Percentiles rank a stretch among this genome's conserved stretches.
Evolutionary conservation across 2,329 filamentous ascomycete genomes (phyloP).

Genomic region (Periconia digitata): DNA sequence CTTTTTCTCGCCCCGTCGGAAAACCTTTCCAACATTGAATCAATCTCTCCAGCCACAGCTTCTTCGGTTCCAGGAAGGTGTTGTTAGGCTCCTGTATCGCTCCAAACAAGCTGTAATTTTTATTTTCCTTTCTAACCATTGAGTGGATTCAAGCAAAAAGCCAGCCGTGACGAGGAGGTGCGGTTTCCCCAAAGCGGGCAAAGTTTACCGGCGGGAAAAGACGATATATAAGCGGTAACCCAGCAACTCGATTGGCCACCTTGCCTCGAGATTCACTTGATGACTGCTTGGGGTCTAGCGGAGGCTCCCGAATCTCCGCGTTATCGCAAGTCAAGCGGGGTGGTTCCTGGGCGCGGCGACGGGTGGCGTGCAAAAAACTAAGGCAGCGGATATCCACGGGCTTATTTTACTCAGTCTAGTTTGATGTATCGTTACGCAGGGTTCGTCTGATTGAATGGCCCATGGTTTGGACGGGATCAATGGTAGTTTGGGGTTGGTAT

Average conservation of each 20-base stretch:
- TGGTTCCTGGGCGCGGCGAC: neutral
- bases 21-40: too few species aligned
- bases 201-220: neutral
- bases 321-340: neutral
- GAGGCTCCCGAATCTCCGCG: neutral
- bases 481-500: neutral
- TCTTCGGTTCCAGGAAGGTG: too few species aligned
- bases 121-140: too few species aligned
- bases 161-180: too few species aligned
- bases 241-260: neutral
- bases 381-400: neutral
- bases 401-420: neutral
- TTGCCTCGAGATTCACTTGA: neutral
- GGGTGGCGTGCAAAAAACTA: neutral
- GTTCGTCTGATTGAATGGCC: neutral
- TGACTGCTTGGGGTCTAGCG: neutral
- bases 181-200: neutral
- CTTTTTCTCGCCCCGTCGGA: too few species aligned
- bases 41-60: too few species aligned
- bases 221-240: neutral
- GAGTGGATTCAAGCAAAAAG: too few species aligned
- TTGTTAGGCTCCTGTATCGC: too few species aligned
- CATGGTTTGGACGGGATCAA: neutral
- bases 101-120: too few species aligned
- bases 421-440: too few species aligned